Percentiles rank a stretch among this genome's conserved stretches.
Conservation (phyloP, 1,139 yeast species). For the Yamadazyma taylorii region DNA sequence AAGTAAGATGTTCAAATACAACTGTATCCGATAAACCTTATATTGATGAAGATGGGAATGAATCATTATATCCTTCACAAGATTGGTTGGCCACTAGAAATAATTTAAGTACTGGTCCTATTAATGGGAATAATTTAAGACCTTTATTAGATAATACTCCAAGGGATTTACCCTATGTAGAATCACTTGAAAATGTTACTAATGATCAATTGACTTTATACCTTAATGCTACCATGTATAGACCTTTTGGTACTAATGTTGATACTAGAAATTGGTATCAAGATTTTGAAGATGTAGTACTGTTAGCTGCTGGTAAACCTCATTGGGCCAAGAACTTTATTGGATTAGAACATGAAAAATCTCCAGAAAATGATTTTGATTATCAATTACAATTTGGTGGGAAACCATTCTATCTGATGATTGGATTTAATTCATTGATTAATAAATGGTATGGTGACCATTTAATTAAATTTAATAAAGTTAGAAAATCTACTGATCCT, state of each 20-base stretch:
- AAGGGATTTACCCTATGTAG: slow-evolving; percentile 50
- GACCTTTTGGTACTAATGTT: slow-evolving; percentile 80
- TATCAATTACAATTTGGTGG: slow-evolving; percentile 45
- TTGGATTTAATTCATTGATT: slow-evolving; percentile 72
- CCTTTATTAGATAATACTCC: slow-evolving; percentile 86
- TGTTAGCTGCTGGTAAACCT: slow-evolving; percentile 85
- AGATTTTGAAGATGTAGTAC: slow-evolving; percentile 75
- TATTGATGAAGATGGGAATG: slow-evolving; percentile 46
- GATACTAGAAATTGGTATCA: slow-evolving; percentile 81
- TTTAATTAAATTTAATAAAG: slow-evolving; percentile 55
- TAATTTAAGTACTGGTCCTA: slow-evolving; percentile 60
- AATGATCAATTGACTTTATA: slow-evolving; percentile 82
- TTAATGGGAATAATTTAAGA: slow-evolving; percentile 79
- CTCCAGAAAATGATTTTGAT: slow-evolving; percentile 34
- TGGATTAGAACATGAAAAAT: slow-evolving; percentile 48
- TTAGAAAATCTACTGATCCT: slow-evolving; percentile 74
- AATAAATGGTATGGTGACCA: slow-evolving; percentile 81
- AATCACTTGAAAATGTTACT: slow-evolving; percentile 49
- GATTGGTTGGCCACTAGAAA: slow-evolving; percentile 40
- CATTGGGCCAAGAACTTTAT: slow-evolving; percentile 99
- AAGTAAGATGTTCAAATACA: slow-evolving; percentile 89
- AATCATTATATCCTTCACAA: slow-evolving; percentile 42
- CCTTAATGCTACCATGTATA: slow-evolving; percentile 91
- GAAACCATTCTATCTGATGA: slow-evolving; percentile 68
- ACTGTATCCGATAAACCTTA: slow-evolving; percentile 50